phyloP scores from a whole-genome alignment of 345 rosid species.

The Heritiera littoralis region DNA sequence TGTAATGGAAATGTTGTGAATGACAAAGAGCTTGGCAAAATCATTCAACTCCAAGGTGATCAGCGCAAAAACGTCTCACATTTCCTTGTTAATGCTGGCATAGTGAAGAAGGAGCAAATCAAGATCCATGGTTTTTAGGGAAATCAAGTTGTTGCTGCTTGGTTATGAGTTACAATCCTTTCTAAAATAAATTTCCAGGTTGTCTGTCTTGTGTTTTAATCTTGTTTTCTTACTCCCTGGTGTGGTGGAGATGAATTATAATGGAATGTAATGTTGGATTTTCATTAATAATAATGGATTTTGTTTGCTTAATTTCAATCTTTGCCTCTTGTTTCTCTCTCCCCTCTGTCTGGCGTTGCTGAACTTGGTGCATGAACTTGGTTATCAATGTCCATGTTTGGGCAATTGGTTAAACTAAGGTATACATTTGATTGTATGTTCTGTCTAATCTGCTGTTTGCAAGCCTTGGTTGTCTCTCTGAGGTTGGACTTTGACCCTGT shows the following conservation, averaged over 20 bases:
- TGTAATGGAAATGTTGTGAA: slow-evolving; percentile 90
- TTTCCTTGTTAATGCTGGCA: slow-evolving; percentile 58
- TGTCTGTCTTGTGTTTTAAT: background rate
- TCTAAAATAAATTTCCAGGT: background rate
- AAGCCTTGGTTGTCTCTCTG: background rate
- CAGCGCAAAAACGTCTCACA: slow-evolving; percentile 79
- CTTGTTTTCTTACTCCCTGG: background rate
- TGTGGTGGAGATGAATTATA: background rate
- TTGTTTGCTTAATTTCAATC: background rate
- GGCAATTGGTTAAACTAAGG: background rate
- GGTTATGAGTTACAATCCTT: background rate
- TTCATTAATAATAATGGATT: background rate
- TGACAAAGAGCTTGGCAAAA: slow-evolving; percentile 81
- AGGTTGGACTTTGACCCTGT: no score
- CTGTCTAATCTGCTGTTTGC: background rate
- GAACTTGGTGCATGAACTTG: background rate
- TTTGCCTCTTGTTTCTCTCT: no score
- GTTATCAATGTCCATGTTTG: background rate
- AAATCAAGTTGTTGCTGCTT: background rate
- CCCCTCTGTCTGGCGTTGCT: background rate
- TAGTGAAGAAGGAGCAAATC: slow-evolving; percentile 75
- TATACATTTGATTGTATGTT: no score
- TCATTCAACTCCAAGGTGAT: slow-evolving; percentile 96
- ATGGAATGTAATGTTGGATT: slow-evolving; percentile 13
- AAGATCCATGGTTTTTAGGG: slow-evolving; percentile 84